phyloP scores from a whole-genome alignment of 257 asterid genomes.

The Gentiana straminea region DNA sequence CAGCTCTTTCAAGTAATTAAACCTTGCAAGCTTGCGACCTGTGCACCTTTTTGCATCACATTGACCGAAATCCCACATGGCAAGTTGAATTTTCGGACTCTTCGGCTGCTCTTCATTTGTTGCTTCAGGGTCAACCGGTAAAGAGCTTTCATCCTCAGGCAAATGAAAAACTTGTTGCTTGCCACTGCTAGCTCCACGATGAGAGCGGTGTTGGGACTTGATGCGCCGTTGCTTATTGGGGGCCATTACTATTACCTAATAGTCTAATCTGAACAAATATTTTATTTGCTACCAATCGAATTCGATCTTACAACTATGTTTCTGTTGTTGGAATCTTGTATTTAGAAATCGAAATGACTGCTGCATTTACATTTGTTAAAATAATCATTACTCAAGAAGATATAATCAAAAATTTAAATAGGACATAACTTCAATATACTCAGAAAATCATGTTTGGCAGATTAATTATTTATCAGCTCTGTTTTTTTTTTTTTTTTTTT shows the following conservation, averaged over 20 bases:
- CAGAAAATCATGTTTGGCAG: no score
- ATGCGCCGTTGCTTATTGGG: conserved; percentile 62
- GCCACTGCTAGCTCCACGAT: conserved; percentile 24
- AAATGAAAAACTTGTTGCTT: conserved; percentile 32
- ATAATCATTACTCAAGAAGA: no score
- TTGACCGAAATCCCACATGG: conserved; percentile 99
- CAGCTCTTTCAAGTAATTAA: conserved; percentile 80
- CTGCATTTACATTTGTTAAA: no score
- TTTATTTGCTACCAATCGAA: no score
- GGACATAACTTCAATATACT: no score
- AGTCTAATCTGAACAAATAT: no score
- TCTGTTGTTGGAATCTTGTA: no score
- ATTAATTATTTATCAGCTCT: no score
- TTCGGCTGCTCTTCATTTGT: conserved; percentile 39
- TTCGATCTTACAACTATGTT: no score
- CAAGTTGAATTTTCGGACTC: conserved; percentile 62
- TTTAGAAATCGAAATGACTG: no score
- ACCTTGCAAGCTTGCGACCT: conserved; percentile 96
- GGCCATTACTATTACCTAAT: conserved; percentile 29
- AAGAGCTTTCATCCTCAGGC: conserved; percentile 50
- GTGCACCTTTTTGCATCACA: conserved; percentile 98
- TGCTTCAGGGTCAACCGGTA: conserved; percentile 44
- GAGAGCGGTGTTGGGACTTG: conserved; percentile 41
- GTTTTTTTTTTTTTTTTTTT: no score
- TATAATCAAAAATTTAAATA: no score